Conservation (phyloP, 257 asterid genomes). For the Echites panduratus region DNA sequence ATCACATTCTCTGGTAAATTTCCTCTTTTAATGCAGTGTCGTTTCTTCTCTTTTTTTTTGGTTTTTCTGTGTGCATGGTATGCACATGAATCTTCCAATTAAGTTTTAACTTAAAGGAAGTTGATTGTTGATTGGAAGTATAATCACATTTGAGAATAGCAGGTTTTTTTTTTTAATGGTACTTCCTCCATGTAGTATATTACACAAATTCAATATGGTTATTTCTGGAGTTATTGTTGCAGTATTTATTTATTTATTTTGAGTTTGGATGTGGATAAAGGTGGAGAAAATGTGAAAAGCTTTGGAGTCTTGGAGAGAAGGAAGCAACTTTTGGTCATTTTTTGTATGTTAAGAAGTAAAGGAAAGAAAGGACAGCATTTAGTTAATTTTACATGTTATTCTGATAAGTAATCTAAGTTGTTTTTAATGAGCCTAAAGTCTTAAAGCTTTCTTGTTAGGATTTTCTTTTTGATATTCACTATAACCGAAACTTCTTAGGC, state of each 20-base stretch:
- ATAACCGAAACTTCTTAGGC: not conserved
- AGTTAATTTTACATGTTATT: not conserved
- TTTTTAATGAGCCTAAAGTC: not conserved
- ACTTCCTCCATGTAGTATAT: not conserved
- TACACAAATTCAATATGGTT: not conserved
- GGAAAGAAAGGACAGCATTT: not conserved
- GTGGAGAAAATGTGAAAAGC: not conserved
- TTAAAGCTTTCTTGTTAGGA: not conserved
- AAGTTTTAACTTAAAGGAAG: no score
- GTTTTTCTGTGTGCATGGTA: not conserved
- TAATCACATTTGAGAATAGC: not conserved
- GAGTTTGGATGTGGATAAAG: not conserved
- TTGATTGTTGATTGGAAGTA: not conserved
- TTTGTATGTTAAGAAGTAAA: not conserved
- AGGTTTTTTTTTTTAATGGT: not conserved
- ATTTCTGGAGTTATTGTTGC: not conserved
- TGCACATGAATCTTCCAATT: not conserved
- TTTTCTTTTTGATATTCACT: not conserved
- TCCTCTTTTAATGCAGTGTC: not conserved
- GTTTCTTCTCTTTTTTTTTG: not conserved
- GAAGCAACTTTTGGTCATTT: not conserved
- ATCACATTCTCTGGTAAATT: conserved; percentile 27
- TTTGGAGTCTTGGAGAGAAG: not conserved
- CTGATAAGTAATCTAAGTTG: not conserved
- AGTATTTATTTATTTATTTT: not conserved